phyloP scores from a whole-genome alignment of 2,329 filamentous ascomycete species.

The Monosporascus sp. region DNA sequence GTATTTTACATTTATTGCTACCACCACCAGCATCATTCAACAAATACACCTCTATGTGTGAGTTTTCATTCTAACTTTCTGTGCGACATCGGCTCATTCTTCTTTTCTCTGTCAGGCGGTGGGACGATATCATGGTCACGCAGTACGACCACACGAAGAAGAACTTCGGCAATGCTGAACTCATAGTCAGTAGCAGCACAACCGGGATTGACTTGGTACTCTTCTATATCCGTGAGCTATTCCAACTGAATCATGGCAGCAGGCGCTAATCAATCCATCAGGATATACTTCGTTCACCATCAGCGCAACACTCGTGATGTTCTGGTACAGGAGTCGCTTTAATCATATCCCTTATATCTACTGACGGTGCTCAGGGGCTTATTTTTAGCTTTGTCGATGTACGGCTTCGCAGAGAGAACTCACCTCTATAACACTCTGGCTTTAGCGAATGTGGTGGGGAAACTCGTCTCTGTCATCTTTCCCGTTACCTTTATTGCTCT shows the following conservation, averaged over 20 bases:
- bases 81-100: neutral
- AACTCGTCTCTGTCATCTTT: conserved; percentile 6
- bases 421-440: conserved; percentile 2
- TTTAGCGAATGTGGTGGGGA: conserved; percentile 7
- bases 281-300: conserved; percentile 9
- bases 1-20: conserved; percentile 12
- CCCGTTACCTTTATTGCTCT: conserved; percentile 12
- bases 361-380: conserved; percentile 6
- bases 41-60: conserved; percentile 13
- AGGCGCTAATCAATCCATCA: neutral
- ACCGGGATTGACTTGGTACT: conserved; percentile 9
- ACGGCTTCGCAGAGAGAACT: conserved; percentile 7
- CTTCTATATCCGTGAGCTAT: conserved; percentile 12
- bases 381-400: conserved; percentile 11
- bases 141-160: conserved; percentile 6
- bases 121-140: conserved; percentile 7
- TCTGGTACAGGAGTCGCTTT: conserved; percentile 4
- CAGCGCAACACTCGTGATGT: conserved; percentile 11
- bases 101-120: conserved; percentile 1
- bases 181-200: conserved; percentile 6
- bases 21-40: conserved; percentile 11
- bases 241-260: neutral
- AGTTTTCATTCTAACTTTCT: neutral
- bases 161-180: conserved; percentile 5
- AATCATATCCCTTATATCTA: neutral